phyloP scores from a whole-genome alignment of 2,329 filamentous ascomycete species.

The Aaosphaeria arxii region DNA sequence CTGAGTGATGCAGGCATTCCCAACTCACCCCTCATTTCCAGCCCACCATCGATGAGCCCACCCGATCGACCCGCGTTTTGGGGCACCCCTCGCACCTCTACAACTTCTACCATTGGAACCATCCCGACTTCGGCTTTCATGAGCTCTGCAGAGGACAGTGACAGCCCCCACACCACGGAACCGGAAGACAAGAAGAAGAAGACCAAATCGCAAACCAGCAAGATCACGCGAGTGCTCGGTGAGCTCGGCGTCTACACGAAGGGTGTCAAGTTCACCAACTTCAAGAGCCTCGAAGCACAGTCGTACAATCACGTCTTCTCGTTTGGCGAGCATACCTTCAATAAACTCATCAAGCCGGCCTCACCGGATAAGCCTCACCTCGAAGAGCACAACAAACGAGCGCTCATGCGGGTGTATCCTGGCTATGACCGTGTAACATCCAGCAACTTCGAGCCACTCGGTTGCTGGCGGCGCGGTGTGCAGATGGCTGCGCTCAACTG shows the following conservation, averaged over 20 bases:
- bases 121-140: slow-evolving; percentile 51
- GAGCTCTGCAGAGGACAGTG: slow-evolving; percentile 74
- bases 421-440: slow-evolving; percentile 78
- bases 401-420: slow-evolving; percentile 87
- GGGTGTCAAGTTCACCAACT: slow-evolving; percentile 80
- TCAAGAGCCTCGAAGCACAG: slow-evolving; percentile 74
- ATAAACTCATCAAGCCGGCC: slow-evolving; percentile 72
- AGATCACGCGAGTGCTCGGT: slow-evolving; percentile 80
- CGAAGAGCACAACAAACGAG: slow-evolving; percentile 85
- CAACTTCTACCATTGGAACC: slow-evolving; percentile 56
- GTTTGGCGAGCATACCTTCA: slow-evolving; percentile 85
- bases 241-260: slow-evolving; percentile 78
- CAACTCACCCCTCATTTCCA: slow-evolving; percentile 49
- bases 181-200: slow-evolving; percentile 59
- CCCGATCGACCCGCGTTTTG: slow-evolving; percentile 47
- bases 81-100: slow-evolving; percentile 51
- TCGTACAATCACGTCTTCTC: slow-evolving; percentile 94
- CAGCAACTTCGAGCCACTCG: slow-evolving; percentile 90
- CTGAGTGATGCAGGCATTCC: slow-evolving; percentile 57
- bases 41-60: slow-evolving; percentile 52
- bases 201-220: slow-evolving; percentile 65
- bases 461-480: slow-evolving; percentile 91
- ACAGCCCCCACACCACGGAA: slow-evolving; percentile 58
- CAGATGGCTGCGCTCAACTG: slow-evolving; percentile 98
- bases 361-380: slow-evolving; percentile 73